phyloP scores from a whole-genome alignment of 495 filamentous ascomycete species.

The Annulohypoxylon maeteangense region DNA sequence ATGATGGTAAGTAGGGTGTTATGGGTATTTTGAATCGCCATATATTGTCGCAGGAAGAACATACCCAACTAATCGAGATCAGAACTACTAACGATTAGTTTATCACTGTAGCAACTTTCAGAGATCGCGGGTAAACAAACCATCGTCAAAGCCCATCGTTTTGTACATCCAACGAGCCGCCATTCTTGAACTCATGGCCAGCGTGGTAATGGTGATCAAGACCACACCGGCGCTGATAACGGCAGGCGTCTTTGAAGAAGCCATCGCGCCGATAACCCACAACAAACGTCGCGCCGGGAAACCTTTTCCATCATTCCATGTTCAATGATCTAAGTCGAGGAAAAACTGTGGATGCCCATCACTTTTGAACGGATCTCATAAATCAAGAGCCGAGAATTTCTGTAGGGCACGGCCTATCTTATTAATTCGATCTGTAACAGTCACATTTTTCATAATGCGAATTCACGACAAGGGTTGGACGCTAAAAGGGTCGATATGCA shows the following conservation, averaged over 20 bases:
- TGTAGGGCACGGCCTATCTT: neutral
- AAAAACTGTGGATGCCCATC: neutral
- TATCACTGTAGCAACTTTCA: neutral
- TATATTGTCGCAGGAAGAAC: neutral
- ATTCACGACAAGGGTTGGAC: conserved; percentile 23
- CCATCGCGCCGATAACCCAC: conserved; percentile 21
- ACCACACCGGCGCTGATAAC: conserved; percentile 22
- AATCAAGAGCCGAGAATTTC: neutral
- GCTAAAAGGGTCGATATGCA: conserved; percentile 12
- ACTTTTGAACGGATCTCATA: conserved; percentile 22
- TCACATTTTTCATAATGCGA: conserved; percentile 6
- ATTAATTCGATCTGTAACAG: conserved; percentile 2
- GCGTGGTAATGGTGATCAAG: conserved; percentile 29
- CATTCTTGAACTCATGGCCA: conserved; percentile 30
- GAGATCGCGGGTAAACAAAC: conserved; percentile 13
- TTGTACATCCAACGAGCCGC: conserved; percentile 29
- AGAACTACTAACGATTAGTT: conserved; percentile 29
- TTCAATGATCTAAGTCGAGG: conserved; percentile 8
- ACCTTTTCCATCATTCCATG: conserved; percentile 18
- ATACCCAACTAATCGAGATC: conserved; percentile 35
- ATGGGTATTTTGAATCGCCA: neutral
- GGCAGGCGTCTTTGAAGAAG: conserved; percentile 6
- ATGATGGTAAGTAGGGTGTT: neutral
- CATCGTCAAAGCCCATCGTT: conserved; percentile 39
- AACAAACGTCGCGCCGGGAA: conserved; percentile 2